A percentile compares a stretch with the other conserved stretches of the same genome.
phyloP scores from a whole-genome alignment of 495 filamentous ascomycete genomes.

The Aspergillus diversus region DNA sequence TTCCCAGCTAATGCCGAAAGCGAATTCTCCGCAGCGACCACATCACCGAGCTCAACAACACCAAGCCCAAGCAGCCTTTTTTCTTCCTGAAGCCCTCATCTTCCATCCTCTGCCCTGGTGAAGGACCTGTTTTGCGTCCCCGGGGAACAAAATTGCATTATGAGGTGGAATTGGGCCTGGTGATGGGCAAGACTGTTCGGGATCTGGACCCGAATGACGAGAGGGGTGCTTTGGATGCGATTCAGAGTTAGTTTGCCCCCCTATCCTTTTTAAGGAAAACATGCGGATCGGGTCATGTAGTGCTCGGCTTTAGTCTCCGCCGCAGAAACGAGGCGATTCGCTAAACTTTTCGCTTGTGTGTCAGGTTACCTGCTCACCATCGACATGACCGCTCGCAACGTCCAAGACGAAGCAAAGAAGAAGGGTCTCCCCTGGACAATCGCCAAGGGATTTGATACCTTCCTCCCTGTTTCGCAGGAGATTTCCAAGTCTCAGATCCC shows the following conservation, averaged over 20 bases:
- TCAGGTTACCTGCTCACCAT: slow-evolving; percentile 82
- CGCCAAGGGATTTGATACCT: slow-evolving; percentile 96
- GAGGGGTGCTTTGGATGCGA: slow-evolving; percentile 51
- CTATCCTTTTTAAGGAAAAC: background rate
- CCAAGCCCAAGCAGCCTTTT: slow-evolving; percentile 86
- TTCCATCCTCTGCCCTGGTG: slow-evolving; percentile 74
- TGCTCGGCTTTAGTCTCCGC: background rate
- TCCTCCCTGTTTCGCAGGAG: slow-evolving; percentile 78
- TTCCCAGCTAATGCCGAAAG: slow-evolving; percentile 14
- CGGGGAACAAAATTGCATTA: slow-evolving; percentile 84
- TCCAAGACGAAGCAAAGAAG: slow-evolving; percentile 93
- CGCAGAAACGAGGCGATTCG: background rate
- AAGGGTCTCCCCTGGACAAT: slow-evolving; percentile 97
- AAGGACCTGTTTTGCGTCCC: slow-evolving; percentile 83
- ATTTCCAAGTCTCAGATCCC: slow-evolving; percentile 79
- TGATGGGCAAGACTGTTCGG: slow-evolving; percentile 77
- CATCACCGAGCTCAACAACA: slow-evolving; percentile 87
- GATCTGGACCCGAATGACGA: slow-evolving; percentile 72
- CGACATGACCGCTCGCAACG: slow-evolving; percentile 92
- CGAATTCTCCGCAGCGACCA: slow-evolving; percentile 68
- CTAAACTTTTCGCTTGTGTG: background rate
- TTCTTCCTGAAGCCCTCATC: slow-evolving; percentile 97
- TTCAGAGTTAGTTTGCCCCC: slow-evolving; percentile 44
- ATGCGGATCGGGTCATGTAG: background rate
- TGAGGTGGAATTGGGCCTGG: slow-evolving; percentile 89